Evolutionary conservation across 441 rosid genomes (phyloP).

Genomic region (Sinapis alba): DNA sequence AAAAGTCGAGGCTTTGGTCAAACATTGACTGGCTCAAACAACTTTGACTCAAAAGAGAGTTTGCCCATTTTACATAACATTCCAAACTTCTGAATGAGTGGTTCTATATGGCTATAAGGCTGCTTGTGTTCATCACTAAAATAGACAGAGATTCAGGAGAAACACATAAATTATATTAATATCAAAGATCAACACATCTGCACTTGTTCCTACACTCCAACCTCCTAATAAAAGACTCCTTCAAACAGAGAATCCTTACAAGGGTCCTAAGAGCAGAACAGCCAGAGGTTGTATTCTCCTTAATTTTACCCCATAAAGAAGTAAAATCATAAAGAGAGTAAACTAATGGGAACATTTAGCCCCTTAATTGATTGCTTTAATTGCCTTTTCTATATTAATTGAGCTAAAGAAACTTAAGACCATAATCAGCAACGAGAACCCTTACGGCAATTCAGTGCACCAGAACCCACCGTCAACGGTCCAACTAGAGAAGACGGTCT

Average conservation of each 20-base stretch:
- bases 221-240: constrained; percentile 29
- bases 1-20: constrained; percentile 24
- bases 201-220: constrained; percentile 29
- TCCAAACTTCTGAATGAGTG: not conserved
- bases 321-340: not conserved
- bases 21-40: constrained; percentile 32
- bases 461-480: not conserved
- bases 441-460: not conserved
- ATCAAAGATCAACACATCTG: constrained; percentile 43
- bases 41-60: constrained; percentile 26
- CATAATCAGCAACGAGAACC: not conserved
- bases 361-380: constrained; percentile 37
- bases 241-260: constrained; percentile 33
- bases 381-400: constrained; percentile 31
- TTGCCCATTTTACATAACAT: not conserved
- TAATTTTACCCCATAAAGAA: constrained; percentile 10
- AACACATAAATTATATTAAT: constrained; percentile 4
- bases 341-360: constrained; percentile 5
- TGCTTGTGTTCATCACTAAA: not conserved
- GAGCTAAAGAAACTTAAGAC: not conserved
- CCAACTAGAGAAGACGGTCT: not conserved
- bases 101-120: not conserved
- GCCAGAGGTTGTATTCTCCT: constrained; percentile 41
- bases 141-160: not conserved
- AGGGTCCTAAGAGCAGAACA: constrained; percentile 14